Conservation (phyloP, 768 basidiomycete genomes). For the Tricholoma matsutake region DNA sequence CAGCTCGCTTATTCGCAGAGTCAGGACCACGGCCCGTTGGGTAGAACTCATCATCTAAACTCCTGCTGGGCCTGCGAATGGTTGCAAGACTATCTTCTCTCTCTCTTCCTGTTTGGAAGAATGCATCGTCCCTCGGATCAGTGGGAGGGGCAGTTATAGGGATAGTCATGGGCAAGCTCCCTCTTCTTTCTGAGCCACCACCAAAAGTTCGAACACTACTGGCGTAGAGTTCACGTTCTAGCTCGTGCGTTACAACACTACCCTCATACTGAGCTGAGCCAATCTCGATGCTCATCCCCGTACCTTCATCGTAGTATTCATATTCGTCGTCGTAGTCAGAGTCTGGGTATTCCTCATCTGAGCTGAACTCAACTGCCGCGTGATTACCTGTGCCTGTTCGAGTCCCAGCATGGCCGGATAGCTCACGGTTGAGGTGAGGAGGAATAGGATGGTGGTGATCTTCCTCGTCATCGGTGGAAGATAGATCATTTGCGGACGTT, state of each 20-base stretch:
- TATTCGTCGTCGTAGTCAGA: constrained; percentile 32
- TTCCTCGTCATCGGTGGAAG: constrained; percentile 34
- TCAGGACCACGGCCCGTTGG: constrained; percentile 4
- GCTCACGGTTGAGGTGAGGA: constrained; percentile 14
- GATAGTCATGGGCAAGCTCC: constrained; percentile 62
- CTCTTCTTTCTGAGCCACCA: constrained; percentile 34
- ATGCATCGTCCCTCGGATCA: constrained; percentile 12
- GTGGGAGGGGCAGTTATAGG: constrained; percentile 32
- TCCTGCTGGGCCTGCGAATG: constrained; percentile 58
- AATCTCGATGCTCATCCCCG: constrained; percentile 37
- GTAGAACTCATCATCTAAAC: constrained; percentile 47
- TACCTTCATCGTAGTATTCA: constrained; percentile 36
- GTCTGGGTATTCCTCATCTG: constrained; percentile 47
- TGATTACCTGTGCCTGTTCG: constrained; percentile 24
- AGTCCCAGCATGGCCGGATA: constrained; percentile 14
- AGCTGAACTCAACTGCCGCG: constrained; percentile 38
- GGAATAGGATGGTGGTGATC: constrained; percentile 33
- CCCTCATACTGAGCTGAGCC: constrained; percentile 34
- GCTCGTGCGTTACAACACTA: constrained; percentile 22
- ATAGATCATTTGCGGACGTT: constrained; percentile 34
- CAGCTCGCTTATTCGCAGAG: background rate
- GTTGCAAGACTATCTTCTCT: constrained; percentile 59
- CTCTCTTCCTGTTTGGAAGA: constrained; percentile 33
- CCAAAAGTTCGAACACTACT: constrained; percentile 21
- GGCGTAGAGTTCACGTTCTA: constrained; percentile 22